Evolutionary conservation across 73 alveolate species (phyloP).

Genomic region (Urostyla sp.): DNA sequence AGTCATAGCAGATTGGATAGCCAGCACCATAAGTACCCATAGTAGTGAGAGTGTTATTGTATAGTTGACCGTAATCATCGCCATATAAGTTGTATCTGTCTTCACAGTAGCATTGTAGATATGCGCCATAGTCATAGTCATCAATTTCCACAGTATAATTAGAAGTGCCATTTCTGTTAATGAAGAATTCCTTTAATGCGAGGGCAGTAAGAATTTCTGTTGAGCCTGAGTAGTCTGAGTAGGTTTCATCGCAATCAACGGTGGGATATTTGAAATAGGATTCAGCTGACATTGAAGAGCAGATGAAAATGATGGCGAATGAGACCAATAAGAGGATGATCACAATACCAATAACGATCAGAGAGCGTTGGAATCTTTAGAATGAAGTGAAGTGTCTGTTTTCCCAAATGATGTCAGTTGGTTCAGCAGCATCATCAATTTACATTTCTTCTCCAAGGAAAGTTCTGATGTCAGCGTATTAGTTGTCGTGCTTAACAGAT

Average conservation of each 20-base stretch:
- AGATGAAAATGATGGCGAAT: conserved; percentile 13
- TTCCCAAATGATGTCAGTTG: conserved; percentile 69
- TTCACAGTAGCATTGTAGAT: conserved; percentile 47
- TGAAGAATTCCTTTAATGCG: neutral
- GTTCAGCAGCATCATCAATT: conserved; percentile 59
- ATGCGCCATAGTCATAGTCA: conserved; percentile 28
- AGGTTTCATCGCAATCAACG: neutral
- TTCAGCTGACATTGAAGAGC: neutral
- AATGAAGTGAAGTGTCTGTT: conserved; percentile 38
- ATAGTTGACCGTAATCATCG: neutral
- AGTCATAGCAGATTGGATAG: conserved; percentile 16
- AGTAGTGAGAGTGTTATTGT: too few relatives aligned
- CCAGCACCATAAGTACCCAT: neutral
- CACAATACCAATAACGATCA: neutral
- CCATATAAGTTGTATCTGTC: neutral
- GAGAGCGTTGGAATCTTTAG: neutral
- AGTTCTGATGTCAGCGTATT: conserved; percentile 3
- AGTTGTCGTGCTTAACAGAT: neutral
- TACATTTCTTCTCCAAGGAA: conserved; percentile 14
- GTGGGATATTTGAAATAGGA: conserved; percentile 15
- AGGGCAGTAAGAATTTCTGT: neutral
- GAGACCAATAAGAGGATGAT: conserved; percentile 4
- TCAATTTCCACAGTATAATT: conserved; percentile 35
- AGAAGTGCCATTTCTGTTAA: too few relatives aligned
- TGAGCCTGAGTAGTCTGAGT: neutral